Conservation (phyloP, 805 yeast species). For the Barnettozyma pratensis region DNA sequence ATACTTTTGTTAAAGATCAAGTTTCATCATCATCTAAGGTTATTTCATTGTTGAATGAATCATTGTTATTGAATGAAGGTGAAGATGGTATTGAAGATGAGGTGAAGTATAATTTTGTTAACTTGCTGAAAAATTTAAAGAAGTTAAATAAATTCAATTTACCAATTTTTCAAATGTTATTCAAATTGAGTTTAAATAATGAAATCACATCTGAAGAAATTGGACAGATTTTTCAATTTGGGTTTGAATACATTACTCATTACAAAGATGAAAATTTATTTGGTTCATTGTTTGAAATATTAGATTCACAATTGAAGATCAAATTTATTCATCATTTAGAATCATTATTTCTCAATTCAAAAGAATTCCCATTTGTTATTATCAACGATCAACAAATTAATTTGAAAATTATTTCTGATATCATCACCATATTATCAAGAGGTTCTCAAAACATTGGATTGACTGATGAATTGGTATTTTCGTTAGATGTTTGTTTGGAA, state of each 20-base stretch:
- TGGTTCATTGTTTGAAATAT: constrained; percentile 35
- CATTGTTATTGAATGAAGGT: constrained; percentile 1
- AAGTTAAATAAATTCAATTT: constrained; percentile 35
- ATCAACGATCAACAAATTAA: constrained; percentile 11
- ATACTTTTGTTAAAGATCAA: constrained; percentile 4
- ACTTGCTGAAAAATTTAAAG: constrained; percentile 19
- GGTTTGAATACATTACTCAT: constrained; percentile 5
- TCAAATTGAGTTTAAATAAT: constrained; percentile 25
- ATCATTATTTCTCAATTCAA: constrained; percentile 36
- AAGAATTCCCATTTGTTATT: constrained; percentile 30
- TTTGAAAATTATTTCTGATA: constrained; percentile 13
- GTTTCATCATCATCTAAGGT: neutral
- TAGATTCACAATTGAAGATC: constrained; percentile 29
- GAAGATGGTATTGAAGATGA: neutral
- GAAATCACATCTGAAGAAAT: constrained; percentile 12
- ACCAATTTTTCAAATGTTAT: constrained; percentile 36
- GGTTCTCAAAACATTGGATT: constrained; percentile 10
- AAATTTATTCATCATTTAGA: constrained; percentile 34
- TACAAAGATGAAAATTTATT: constrained; percentile 15
- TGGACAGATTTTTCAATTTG: constrained; percentile 6
- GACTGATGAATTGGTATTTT: constrained; percentile 35
- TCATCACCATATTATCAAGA: constrained; percentile 18
- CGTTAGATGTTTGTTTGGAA: constrained; percentile 36
- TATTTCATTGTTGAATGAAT: constrained; percentile 8
- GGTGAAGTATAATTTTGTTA: neutral